Base-by-base conservation (phyloP, 2,329 filamentous ascomycete genomes). In the Rasamsonia emersonii region DNA sequence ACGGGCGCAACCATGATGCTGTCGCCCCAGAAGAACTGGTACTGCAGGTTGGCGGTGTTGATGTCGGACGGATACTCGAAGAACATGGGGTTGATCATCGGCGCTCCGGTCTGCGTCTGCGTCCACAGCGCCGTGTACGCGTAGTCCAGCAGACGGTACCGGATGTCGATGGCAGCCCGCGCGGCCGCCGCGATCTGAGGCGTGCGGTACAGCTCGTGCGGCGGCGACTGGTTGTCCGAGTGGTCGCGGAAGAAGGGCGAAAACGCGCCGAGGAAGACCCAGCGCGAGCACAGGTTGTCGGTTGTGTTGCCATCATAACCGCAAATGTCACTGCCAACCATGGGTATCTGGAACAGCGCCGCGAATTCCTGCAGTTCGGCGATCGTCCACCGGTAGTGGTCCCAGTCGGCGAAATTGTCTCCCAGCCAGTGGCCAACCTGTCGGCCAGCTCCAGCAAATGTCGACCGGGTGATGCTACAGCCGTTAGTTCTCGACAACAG, bases 61-160 rank as follows among this genome's bases (percentile, higher is more conserved):
- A 50, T 28, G 41, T 78, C 74, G 9, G 59, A 42, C 0, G 74
- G 82, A 51, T 86, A 88, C 17, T 75, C 51, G 62, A 78, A 89
- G 59, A 82, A 85, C 35, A 86, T 56, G 0, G 83, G 82, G 44
- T 75, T 76, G 33, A 86, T 61, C 41, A 77, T 64, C 0, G 83
- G 81, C 2, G 68, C 70, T 19, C 83, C 83, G 25, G 71, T 69
- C 11, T 64, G 47, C 18, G 67, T 70, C 51, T 83, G 73, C 35
- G 62, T 58, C 50, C 77, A 65, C 44, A 86, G 65, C 1, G 77
- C 74, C 1, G 82, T 86, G 64, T 89, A 88, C 38, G 84, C 68
- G 59, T 88, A 88, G 47, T 86, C 82, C 9, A 88, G 65, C n/a
- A 88, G 65, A 18, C 73, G 69, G 61, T 88, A 88, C n/a, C 83